Evolutionary conservation across 1,284 basidiomycete species (phyloP).

Genomic region (Agaricales sp.): DNA sequence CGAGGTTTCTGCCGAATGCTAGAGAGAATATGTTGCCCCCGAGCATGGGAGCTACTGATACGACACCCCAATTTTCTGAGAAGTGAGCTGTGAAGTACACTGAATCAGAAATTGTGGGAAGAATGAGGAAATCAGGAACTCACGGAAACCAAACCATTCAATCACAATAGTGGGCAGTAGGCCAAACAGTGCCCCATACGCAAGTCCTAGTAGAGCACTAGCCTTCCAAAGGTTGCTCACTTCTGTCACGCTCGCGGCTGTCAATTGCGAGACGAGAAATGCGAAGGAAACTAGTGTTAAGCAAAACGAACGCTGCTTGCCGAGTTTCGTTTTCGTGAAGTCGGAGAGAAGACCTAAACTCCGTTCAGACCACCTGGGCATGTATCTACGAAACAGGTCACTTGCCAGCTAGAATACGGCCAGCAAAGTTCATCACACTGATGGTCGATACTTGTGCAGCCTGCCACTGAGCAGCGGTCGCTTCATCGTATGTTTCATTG

Average conservation of each 20-base stretch:
- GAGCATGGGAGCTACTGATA: slow-evolving; percentile 66
- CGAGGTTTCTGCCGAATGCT: slow-evolving; percentile 73
- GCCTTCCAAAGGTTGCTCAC: slow-evolving; percentile 67
- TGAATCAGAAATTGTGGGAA: slow-evolving; percentile 1
- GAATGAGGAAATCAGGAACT: slow-evolving; percentile 16
- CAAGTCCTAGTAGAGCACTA: slow-evolving; percentile 60
- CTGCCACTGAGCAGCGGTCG: slow-evolving; percentile 67
- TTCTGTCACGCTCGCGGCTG: slow-evolving; percentile 45
- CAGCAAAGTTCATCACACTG: slow-evolving; percentile 77
- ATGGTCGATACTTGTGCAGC: slow-evolving; percentile 80
- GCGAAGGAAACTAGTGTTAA: slow-evolving; percentile 54
- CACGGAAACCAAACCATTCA: slow-evolving; percentile 81
- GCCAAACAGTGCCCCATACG: slow-evolving; percentile 76
- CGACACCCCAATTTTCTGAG: slow-evolving; percentile 81
- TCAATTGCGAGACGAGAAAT: slow-evolving; percentile 64
- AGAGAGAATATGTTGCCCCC: slow-evolving; percentile 82
- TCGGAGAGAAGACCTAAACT: slow-evolving; percentile 64
- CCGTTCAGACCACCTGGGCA: neutral
- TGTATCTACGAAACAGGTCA: neutral
- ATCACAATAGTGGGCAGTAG: slow-evolving; percentile 68
- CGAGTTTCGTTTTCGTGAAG: slow-evolving; percentile 46
- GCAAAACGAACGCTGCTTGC: slow-evolving; percentile 61
- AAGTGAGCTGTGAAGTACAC: slow-evolving; percentile 41
- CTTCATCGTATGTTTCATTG: slow-evolving; percentile 52
- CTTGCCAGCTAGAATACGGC: slow-evolving; percentile 71